Base-by-base conservation (phyloP, 2,329 filamentous ascomycete genomes). In the Spiromastix sp. region DNA sequence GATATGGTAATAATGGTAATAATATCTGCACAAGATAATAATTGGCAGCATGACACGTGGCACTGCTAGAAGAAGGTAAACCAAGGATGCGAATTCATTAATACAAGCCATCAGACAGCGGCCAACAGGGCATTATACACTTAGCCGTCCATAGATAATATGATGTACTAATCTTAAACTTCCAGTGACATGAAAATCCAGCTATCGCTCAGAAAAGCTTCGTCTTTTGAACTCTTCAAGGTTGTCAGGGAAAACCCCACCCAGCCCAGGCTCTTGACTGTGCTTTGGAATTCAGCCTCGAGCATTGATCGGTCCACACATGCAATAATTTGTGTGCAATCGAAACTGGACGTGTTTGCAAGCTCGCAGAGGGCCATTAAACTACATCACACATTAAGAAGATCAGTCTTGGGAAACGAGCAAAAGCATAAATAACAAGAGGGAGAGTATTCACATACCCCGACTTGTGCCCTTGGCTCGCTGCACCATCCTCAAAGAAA, bases 141-240 rank as follows among this genome's bases (percentile, higher is more conserved):
- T n/a, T n/a, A n/a, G n/a, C n/a, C n/a, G n/a, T n/a, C n/a, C n/a
- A n/a, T n/a, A n/a, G n/a, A n/a, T n/a, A n/a, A n/a, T n/a, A n/a
- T n/a, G n/a, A n/a, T n/a, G n/a, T n/a, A n/a, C n/a, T n/a, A n/a
- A n/a, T n/a, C n/a, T 46, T 71, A 93, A 39, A 89, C 66, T 57
- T 94, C 86, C 77, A 93, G 91, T 43, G 79, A 78, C 69, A 94
- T 76, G 56, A 93, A 85, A 40, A 94, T 60, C 87, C 87, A 95
- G 50, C 70, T 70, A 34, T 77, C 65, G 63, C 85, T 93, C 33
- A 81, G 77, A 35, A 79, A 71, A 43, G 82, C 74, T 30, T 61
- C 63, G 31, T 57, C 56, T 25, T 69, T 67, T 30, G 68, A 64
- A 48, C 76, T 72, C 47, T 86, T 79, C 28, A 95, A 69, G 16